A percentile compares a stretch with the other conserved stretches of the same genome.
Conservation (phyloP, 805 yeast genomes). For the Cyberlindnera nakhonratchasimensis region DNA sequence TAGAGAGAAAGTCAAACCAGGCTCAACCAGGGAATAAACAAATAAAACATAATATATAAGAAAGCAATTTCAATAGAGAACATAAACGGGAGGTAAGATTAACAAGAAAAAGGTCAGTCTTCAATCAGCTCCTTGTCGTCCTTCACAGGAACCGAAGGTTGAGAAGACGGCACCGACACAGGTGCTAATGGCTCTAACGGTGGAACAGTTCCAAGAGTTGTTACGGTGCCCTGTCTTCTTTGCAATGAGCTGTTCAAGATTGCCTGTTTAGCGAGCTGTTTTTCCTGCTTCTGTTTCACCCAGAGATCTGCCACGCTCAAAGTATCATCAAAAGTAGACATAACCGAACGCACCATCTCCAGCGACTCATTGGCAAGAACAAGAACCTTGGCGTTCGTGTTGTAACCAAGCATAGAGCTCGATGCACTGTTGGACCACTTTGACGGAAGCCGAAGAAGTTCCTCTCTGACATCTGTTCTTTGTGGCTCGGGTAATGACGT, state of each 20-base stretch:
- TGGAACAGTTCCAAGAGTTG: background rate
- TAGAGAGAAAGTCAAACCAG: background rate
- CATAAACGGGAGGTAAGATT: too few species aligned
- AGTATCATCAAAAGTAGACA: conserved; percentile 80
- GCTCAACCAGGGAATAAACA: background rate
- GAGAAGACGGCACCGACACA: background rate
- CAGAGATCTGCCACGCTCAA: conserved; percentile 82
- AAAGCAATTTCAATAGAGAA: background rate
- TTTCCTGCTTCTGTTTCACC: conserved; percentile 50
- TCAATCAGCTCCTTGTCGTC: conserved; percentile 2
- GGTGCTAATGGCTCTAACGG: background rate
- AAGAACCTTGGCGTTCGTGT: conserved; percentile 67
- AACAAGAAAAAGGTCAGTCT: background rate
- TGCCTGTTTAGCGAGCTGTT: conserved; percentile 31
- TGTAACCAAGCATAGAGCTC: conserved; percentile 16
- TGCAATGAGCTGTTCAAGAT: conserved; percentile 22
- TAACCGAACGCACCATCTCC: conserved; percentile 77
- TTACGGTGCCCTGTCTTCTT: conserved; percentile 13
- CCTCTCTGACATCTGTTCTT: conserved; percentile 74
- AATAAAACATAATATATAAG: background rate
- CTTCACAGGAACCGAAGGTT: background rate
- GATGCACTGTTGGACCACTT: conserved; percentile 53
- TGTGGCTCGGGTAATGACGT: conserved; percentile 74
- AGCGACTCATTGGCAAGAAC: conserved; percentile 85
- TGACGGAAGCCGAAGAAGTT: conserved; percentile 69